phyloP scores from a whole-genome alignment of 148 eudicot genomes.

The Chenopodium formosanum region DNA sequence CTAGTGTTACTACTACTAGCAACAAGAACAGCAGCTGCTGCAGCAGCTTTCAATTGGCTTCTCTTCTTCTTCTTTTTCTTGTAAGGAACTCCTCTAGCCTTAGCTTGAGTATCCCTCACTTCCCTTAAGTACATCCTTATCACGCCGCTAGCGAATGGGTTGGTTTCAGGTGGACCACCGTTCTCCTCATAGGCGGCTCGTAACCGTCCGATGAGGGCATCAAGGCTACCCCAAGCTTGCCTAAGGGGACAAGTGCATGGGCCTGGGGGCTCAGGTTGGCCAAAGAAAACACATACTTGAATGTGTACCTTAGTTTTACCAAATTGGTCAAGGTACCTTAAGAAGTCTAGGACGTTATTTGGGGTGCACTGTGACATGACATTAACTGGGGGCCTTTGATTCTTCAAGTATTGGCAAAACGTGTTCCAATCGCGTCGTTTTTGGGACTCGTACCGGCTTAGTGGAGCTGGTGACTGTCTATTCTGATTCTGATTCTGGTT shows the following conservation, averaged over 20 bases:
- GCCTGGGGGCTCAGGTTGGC: slow-evolving; percentile 71
- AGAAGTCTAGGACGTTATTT: slow-evolving; percentile 57
- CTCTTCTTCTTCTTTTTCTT: slow-evolving; percentile 67
- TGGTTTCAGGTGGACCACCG: slow-evolving; percentile 54
- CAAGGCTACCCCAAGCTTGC: slow-evolving; percentile 81
- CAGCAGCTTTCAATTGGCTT: slow-evolving; percentile 32
- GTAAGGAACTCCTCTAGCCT: slow-evolving; percentile 68
- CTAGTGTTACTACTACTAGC: slow-evolving; percentile 1
- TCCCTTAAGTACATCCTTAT: slow-evolving; percentile 56
- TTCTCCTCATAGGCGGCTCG: slow-evolving; percentile 71
- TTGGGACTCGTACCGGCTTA: slow-evolving; percentile 74
- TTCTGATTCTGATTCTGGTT: slow-evolving; percentile 14
- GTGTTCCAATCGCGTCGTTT: slow-evolving; percentile 85
- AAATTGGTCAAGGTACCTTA: slow-evolving; percentile 61
- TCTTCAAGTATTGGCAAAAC: slow-evolving; percentile 68
- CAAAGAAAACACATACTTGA: slow-evolving; percentile 55
- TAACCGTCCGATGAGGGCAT: slow-evolving; percentile 64
- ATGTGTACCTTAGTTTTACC: slow-evolving; percentile 72
- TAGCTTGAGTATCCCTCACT: slow-evolving; percentile 64
- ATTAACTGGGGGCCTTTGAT: slow-evolving; percentile 58
- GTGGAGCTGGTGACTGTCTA: slow-evolving; percentile 30
- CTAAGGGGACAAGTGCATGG: slow-evolving; percentile 62
- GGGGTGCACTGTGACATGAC: slow-evolving; percentile 55
- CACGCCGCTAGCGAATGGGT: slow-evolving; percentile 60
- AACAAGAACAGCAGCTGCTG: background rate